phyloP scores from a whole-genome alignment of 2,329 filamentous ascomycete species.

The Nannizziopsis barbatae region DNA sequence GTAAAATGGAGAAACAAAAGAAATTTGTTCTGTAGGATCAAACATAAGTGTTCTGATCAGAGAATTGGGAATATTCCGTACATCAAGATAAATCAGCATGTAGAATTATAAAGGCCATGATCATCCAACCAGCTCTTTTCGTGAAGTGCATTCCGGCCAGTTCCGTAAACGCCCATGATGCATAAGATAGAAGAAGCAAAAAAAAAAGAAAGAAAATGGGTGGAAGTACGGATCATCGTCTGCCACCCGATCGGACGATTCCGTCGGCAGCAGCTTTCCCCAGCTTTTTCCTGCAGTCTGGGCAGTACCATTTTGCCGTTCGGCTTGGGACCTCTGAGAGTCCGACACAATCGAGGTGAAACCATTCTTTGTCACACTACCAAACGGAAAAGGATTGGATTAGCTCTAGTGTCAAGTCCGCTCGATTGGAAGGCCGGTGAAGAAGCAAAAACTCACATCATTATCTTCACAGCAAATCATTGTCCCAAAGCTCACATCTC shows the following conservation, averaged over 20 bases:
- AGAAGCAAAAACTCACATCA: conserved; percentile 34
- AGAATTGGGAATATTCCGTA: not conserved
- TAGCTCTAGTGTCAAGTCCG: not conserved
- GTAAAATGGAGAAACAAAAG: not conserved
- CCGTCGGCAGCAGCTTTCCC: conserved; percentile 32
- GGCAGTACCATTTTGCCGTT: conserved; percentile 55
- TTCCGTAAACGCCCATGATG: conserved; percentile 5
- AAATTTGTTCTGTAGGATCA: not conserved
- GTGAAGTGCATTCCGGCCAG: conserved; percentile 1
- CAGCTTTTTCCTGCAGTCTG: conserved; percentile 46
- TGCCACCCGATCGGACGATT: conserved; percentile 27
- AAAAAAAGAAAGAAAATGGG: conserved; percentile 2
- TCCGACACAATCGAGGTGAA: conserved; percentile 52
- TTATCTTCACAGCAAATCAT: conserved; percentile 57
- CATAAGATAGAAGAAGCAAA: conserved; percentile 1
- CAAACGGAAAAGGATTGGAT: not conserved
- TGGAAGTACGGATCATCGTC: conserved; percentile 22
- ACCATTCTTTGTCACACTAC: conserved; percentile 56
- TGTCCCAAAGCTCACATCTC: conserved; percentile 52
- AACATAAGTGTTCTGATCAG: not conserved
- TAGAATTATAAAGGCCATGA: not conserved
- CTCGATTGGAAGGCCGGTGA: not conserved
- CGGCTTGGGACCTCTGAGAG: conserved; percentile 49
- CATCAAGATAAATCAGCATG: not conserved
- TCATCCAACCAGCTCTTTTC: not conserved